Base-by-base conservation (phyloP, 768 basidiomycete species). In the Rhizopogon salebrosus region DNA sequence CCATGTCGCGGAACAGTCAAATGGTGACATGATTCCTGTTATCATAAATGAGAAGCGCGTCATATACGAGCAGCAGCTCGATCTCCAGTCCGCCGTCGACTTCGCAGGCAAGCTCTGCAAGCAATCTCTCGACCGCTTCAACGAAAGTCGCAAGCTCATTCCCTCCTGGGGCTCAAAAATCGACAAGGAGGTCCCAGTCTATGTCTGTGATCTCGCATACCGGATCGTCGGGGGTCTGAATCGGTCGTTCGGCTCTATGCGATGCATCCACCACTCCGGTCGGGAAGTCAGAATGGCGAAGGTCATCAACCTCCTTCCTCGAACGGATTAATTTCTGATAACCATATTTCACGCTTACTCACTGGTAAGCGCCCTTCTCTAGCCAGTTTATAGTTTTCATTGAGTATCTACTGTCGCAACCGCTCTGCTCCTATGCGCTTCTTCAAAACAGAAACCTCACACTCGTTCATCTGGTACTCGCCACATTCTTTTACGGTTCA, bases 1-100 rank as follows among this genome's bases (percentile, higher is more conserved):
- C 20, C 92, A n/a, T n/a, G n/a, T n/a, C n/a, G n/a, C n/a, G 58
- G 90, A 92, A 64, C 89, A 90, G 63, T 80, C 86, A 20, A 80
- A 82, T 68, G 87, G 87, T 24, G 85, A 92, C 64, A 87, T 82
- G 2, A n/a, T n/a, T n/a, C n/a, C n/a, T n/a, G 85, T 91, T n/a
- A n/a, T n/a, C n/a, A n/a, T n/a, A n/a, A n/a, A n/a, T n/a, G n/a
- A n/a, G n/a, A n/a, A n/a, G n/a, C n/a, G n/a, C 57, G 80, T 88
- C 55, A 89, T 89, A 83, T 63, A 80, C 57, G 78, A 87, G 64
- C n/a, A n/a, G n/a, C 79, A 79, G n/a, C 68, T 88, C 18, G 79
- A 76, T 60, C 74, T 90, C 5, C 89, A 92, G 62, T 72, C 75
- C 14, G 88, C 89, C 27, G 76, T 90, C 46, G 80, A 91, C 63